Base-by-base conservation (phyloP, 257 asterid genomes). In the Solanum pennellii region DNA sequence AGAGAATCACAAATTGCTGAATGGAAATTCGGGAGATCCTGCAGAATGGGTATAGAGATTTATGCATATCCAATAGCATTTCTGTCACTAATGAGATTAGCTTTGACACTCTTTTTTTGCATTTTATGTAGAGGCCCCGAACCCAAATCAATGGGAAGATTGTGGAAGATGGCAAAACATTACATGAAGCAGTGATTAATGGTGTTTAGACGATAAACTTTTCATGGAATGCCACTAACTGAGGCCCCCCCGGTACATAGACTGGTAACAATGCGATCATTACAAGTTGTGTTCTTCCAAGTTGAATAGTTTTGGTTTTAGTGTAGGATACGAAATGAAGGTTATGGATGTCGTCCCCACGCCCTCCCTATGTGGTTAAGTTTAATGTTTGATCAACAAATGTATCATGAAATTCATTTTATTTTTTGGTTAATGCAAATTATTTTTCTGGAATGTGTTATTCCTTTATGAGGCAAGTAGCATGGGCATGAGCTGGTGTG, bases 101-200 rank as follows among this genome's bases (percentile, higher is more conserved):
- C 35, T 21, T 75, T 87, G 88, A 90, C 84, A 15, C 86, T 56
- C 80, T 3, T 87, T 44, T 12, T 12, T 23, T 86, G 11, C 44
- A 25, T 25, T 84, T 12, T 87, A 65, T 86, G 25, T 96, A 97
- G 98, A 93, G 99, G 91, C 94, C 94, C 27, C 93, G 99, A 90
- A 94, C 95, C 91, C 98, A 95, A 94, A 91, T 96, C 75, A 96
- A 95, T 18, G 99, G 99, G 18, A 97, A 96, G 98, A 94, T 93
- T 10, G 89, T 91, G 93, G 98, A 96, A 86, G 97, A 94, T 82
- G 98, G 98, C 60, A 96, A 90, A 29, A 90, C 94, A 5, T 95
- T 94, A 88, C 96, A 93, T 37, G 99, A 97, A 91, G 94, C 94
- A 56, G 94, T 89, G 88, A 92, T 94, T 87, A 94, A 93, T 86